Conservation (phyloP, 176 grass and related monocot genomes). For the Rhynchospora breviuscula region DNA sequence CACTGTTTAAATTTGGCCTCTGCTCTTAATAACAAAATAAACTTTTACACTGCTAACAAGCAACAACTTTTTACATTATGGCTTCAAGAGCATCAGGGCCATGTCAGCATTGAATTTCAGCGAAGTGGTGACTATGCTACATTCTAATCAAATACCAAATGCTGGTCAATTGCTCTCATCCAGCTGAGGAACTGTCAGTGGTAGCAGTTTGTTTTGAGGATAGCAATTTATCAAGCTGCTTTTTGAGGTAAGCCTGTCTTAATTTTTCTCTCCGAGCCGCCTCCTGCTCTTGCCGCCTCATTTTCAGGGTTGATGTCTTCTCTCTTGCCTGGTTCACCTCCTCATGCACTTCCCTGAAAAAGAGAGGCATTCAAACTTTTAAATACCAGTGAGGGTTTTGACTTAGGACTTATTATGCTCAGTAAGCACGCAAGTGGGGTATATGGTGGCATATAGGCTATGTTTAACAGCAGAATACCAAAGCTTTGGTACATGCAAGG, state of each 20-base stretch:
- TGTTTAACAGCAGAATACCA: not conserved
- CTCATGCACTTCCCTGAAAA: slow-evolving; percentile 83
- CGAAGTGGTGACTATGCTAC: not conserved
- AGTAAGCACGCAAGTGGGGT: not conserved
- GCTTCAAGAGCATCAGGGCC: not conserved
- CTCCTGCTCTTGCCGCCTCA: slow-evolving; percentile 75
- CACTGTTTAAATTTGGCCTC: too few relatives aligned
- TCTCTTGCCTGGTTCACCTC: slow-evolving; percentile 82
- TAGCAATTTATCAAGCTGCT: slow-evolving; percentile 72
- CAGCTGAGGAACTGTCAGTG: slow-evolving; percentile 28
- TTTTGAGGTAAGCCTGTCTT: slow-evolving; percentile 84
- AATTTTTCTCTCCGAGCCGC: slow-evolving; percentile 78
- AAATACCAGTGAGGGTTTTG: slow-evolving; percentile 10
- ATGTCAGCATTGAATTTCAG: not conserved
- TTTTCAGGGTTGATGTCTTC: slow-evolving; percentile 58
- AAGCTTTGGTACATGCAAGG: not conserved
- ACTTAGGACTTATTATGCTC: not conserved
- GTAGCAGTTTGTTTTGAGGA: slow-evolving; percentile 59
- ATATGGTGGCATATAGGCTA: not conserved
- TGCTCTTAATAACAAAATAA: not conserved
- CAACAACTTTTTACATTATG: slow-evolving; percentile 2
- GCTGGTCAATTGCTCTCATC: not conserved
- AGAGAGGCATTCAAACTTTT: not conserved
- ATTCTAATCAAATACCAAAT: not conserved
- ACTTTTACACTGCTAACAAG: not conserved